Evolutionary conservation across 2,329 filamentous ascomycete species (phyloP).

Genomic region (Fusarium domesticum): DNA sequence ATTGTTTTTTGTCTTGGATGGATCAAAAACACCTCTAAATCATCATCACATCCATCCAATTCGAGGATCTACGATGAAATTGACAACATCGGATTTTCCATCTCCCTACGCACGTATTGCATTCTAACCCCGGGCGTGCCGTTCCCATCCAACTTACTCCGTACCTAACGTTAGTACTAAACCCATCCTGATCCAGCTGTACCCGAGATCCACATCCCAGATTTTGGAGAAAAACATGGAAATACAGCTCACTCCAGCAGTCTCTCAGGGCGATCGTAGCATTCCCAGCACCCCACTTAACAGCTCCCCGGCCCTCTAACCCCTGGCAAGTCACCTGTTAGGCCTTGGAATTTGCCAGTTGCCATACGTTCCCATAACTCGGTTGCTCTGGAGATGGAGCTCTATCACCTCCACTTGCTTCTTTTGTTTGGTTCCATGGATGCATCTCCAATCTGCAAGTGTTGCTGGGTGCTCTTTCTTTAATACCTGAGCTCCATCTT

Average conservation of each 20-base stretch:
- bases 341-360: slow-evolving; percentile 1
- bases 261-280: slow-evolving; percentile 5
- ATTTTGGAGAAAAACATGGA: too few relatives aligned
- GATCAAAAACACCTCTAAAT: too few relatives aligned
- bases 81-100: too few relatives aligned
- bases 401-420: not conserved
- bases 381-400: slow-evolving; percentile 17
- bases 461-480: not conserved
- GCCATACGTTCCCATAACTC: not conserved
- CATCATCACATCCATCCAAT: too few relatives aligned
- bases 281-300: slow-evolving; percentile 1
- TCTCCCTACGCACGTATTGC: too few relatives aligned
- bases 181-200: not conserved
- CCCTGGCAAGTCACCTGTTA: not conserved
- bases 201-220: not conserved
- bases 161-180: not conserved
- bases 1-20: too few relatives aligned
- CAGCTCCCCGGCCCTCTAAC: not conserved
- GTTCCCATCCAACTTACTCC: too few relatives aligned
- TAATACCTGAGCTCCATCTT: not conserved
- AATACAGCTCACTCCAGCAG: too few relatives aligned
- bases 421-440: slow-evolving; percentile 1
- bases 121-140: too few relatives aligned
- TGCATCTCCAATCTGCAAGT: not conserved
- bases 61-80: too few relatives aligned